These are phyloP conservation scores for Boletus bicolor DNA, from an alignment of 768 basidiomycete genomes.

Conservation along the genomic window DNA sequence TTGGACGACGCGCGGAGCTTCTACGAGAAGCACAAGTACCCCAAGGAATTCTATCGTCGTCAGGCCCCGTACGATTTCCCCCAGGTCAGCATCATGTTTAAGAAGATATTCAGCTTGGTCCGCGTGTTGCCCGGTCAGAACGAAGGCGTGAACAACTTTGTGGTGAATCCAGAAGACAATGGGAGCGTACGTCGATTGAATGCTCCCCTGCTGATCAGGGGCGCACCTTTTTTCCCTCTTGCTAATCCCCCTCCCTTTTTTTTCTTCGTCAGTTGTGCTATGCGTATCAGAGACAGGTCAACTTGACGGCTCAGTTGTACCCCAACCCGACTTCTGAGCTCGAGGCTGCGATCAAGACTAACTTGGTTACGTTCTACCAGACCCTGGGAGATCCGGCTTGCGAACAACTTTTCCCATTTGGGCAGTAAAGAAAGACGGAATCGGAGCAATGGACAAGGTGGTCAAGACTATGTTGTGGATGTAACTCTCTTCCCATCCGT, in stretches of 20 bases:
- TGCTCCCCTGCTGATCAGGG: no score
- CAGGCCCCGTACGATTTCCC: conserved; percentile 10
- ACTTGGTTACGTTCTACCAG: conserved; percentile 15
- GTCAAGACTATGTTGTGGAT: background rate
- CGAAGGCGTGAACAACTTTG: conserved; percentile 16
- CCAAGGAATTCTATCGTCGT: conserved; percentile 22
- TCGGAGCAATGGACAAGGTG: no score
- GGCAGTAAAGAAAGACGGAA: conserved; percentile 2
- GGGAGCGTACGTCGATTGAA: conserved; percentile 13
- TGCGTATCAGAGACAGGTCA: conserved; percentile 18
- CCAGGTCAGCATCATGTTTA: conserved; percentile 8
- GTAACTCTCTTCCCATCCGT: background rate
- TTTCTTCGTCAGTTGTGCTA: conserved; percentile 13
- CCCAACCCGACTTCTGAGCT: conserved; percentile 21
- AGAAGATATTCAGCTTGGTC: background rate
- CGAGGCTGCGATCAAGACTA: conserved; percentile 22
- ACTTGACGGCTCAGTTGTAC: conserved; percentile 20
- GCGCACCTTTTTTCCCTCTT: no score
- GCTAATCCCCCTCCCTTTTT: background rate
- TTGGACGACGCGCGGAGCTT: conserved; percentile 19
- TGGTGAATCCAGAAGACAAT: conserved; percentile 12
- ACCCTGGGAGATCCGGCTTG: conserved; percentile 9
- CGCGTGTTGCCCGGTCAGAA: conserved; percentile 16
- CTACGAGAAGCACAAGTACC: conserved; percentile 16
- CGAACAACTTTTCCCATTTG: conserved; percentile 15